phyloP scores from a whole-genome alignment of 208 protist species.

The Balamuthia mandrillaris region DNA sequence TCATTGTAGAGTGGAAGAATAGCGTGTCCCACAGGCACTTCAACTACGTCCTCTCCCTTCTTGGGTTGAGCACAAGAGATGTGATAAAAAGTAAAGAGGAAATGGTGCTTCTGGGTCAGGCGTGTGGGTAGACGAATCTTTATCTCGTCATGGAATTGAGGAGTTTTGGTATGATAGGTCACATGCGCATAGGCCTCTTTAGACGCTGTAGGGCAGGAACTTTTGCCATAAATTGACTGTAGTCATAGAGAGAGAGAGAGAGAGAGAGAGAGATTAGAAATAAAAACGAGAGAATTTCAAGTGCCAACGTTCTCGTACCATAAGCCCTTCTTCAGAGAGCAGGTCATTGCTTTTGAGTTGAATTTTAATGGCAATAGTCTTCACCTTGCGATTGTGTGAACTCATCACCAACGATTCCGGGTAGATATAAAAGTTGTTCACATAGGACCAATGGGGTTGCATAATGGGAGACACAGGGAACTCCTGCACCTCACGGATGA shows the following conservation, averaged over 20 bases:
- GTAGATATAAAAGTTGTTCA: slow-evolving; percentile 45
- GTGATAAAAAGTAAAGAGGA: slow-evolving; percentile 68
- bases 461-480: no score
- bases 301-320: no score
- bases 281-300: no score
- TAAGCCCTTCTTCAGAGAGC: neutral
- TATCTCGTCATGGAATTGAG: slow-evolving; percentile 47
- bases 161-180: slow-evolving; percentile 27
- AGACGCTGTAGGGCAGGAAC: neutral
- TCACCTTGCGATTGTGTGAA: slow-evolving; percentile 33
- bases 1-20: slow-evolving; percentile 19
- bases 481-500: no score
- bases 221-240: neutral
- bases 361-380: neutral
- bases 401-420: slow-evolving; percentile 21
- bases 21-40: slow-evolving; percentile 26
- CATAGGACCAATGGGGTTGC: no score
- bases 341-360: neutral
- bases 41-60: slow-evolving; percentile 42
- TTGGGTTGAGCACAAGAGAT: slow-evolving; percentile 32
- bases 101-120: slow-evolving; percentile 42
- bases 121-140: slow-evolving; percentile 55
- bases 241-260: neutral
- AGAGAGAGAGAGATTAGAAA: neutral
- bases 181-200: neutral